A percentile compares a stretch with the other conserved stretches of the same genome.
Conservation (phyloP, 2,329 filamentous ascomycete species). For the Nigrospora oryzae region DNA sequence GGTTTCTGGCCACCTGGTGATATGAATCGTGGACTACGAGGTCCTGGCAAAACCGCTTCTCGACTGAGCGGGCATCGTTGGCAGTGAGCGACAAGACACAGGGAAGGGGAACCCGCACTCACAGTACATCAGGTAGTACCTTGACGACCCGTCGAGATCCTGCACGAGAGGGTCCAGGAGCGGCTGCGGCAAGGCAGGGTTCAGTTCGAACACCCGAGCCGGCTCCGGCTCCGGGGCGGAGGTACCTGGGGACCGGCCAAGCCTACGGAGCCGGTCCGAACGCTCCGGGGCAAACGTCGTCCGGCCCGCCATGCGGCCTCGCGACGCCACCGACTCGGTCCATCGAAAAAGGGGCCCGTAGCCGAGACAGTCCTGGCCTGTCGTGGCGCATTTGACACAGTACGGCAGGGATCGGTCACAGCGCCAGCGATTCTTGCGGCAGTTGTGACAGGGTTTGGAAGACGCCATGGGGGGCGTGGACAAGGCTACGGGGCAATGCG, state of each 20-base stretch:
- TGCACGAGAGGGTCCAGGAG: constrained; percentile 48
- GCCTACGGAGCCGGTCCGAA: no score
- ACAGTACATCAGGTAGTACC: constrained; percentile 44
- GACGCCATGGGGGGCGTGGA: constrained; percentile 8
- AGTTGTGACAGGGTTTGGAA: constrained; percentile 50
- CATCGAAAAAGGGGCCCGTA: constrained; percentile 54
- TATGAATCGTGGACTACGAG: constrained; percentile 37
- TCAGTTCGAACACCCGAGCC: no score
- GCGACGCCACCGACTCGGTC: constrained; percentile 43
- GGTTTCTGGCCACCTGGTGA: constrained; percentile 29
- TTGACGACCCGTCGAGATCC: constrained; percentile 35
- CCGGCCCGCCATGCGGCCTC: constrained; percentile 31
- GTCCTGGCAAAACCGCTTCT: constrained; percentile 38
- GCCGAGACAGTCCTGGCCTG: constrained; percentile 50
- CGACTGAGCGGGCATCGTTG: constrained; percentile 10
- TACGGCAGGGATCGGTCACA: constrained; percentile 52
- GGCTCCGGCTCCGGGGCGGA: no score
- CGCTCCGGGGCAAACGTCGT: constrained; percentile 1
- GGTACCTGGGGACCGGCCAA: no score
- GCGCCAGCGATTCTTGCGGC: constrained; percentile 49
- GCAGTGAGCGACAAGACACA: neutral
- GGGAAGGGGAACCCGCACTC: constrained; percentile 13
- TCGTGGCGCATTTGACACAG: constrained; percentile 49
- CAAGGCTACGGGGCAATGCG: no score
- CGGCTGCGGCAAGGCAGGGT: constrained; percentile 9